Base-by-base conservation (phyloP, 163 green algal species). In the Scenedesmus sp. region DNA sequence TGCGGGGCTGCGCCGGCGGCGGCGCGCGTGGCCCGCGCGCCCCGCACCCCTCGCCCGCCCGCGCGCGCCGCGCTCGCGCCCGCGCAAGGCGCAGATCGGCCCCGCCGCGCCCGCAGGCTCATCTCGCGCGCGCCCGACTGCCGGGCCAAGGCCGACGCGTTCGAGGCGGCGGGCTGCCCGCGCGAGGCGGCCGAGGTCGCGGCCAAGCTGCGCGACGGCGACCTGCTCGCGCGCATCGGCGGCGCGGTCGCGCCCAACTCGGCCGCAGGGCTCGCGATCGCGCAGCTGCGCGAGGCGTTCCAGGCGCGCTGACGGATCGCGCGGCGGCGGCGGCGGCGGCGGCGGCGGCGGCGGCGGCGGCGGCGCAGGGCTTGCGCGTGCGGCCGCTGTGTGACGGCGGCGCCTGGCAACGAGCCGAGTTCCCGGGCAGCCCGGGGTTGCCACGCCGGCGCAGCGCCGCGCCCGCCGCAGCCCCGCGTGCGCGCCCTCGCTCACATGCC, bases 81-180 rank as follows among this genome's bases (percentile, higher is more conserved):
- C n/a, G n/a, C n/a, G n/a, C n/a, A n/a, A n/a, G n/a, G n/a, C n/a
- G n/a, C n/a, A n/a, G n/a, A n/a, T n/a, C n/a, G n/a, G n/a, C n/a
- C n/a, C n/a, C n/a, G n/a, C n/a, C 56, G 18, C 24, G 44, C 22
- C 7, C 81, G 63, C 80, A 92, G 89, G 83, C 69, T 94, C 4
- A 87, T 94, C 3, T 56, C 56, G 0, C 77, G 84, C 18, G 70
- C 93, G 62, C 83, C 87, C 7, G 89, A 93, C 77, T 87, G 70
- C 20, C 76, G 65, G 5, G 47, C 67, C 26, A 93, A 93, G 75
- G 90, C 90, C 14, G 90, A 91, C 75, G 83, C 87, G 63, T 90
- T 85, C 29, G 80, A 81, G 22, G 85, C 82, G 3, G 79, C 91
- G 3, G 77, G 78, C 14, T 80, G 85, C 64, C 57, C 83, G 0